phyloP scores from a whole-genome alignment of 805 yeast species.

The Phaffomyces antillensis region DNA sequence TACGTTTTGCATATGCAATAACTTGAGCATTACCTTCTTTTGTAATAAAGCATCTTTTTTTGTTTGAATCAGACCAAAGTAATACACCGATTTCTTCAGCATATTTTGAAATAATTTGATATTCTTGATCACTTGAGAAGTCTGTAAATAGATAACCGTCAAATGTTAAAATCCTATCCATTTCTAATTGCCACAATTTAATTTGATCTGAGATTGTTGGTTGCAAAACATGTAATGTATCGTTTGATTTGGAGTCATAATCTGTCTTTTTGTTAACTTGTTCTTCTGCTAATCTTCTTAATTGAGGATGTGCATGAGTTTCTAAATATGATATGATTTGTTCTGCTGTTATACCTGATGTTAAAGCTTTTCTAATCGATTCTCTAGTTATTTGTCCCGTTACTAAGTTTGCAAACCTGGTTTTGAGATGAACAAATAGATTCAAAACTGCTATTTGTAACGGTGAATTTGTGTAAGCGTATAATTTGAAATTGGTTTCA shows the following conservation, averaged over 20 bases:
- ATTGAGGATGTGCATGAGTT: conserved; percentile 90
- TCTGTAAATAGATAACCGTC: conserved; percentile 87
- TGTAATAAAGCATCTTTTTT: conserved; percentile 76
- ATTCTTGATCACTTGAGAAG: conserved; percentile 72
- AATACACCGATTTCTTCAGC: conserved; percentile 90
- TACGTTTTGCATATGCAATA: conserved; percentile 82
- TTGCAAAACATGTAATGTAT: conserved; percentile 62
- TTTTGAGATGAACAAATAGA: conserved; percentile 75
- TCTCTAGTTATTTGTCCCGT: conserved; percentile 92
- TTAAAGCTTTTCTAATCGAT: conserved; percentile 75
- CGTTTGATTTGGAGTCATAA: conserved; percentile 39
- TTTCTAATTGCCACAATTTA: conserved; percentile 90
- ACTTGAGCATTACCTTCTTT: conserved; percentile 82
- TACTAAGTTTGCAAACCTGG: conserved; percentile 87
- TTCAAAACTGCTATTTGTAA: conserved; percentile 89
- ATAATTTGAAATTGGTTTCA: conserved; percentile 89
- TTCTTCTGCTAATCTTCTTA: conserved; percentile 70
- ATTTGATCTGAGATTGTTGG: conserved; percentile 98
- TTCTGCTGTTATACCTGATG: conserved; percentile 89
- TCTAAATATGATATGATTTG: conserved; percentile 86
- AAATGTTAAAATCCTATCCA: conserved; percentile 82
- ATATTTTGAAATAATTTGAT: conserved; percentile 59
- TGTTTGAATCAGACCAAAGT: conserved; percentile 72
- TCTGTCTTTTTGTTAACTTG: conserved; percentile 60
- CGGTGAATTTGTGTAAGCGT: conserved; percentile 91